Base-by-base conservation (phyloP, 768 basidiomycete genomes). In the Gymnopilus dilepis region DNA sequence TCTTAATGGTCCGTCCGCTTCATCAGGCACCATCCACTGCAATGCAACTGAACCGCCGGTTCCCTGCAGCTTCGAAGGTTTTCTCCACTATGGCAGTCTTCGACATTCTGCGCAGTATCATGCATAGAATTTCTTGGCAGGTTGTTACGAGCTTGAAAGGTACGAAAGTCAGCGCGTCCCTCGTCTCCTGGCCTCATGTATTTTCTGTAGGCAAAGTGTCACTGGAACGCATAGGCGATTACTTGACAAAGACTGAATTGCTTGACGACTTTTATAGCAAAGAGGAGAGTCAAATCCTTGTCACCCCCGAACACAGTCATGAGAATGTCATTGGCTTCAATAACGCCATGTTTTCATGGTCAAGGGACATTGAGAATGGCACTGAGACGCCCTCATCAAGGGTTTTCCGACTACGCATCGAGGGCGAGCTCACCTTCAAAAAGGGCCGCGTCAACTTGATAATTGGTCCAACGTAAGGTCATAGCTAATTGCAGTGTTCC, bases 141-240 rank as follows among this genome's bases (percentile, higher is more conserved):
- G 62, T 67, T 31, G 57, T 38, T 5, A 40, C 38, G 24, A 30
- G 47, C 19, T 66, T 43, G 70, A 76, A 71, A 86, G 82, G 56
- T 54, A 26, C n/a, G n/a, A n/a, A n/a, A n/a, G n/a, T n/a, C n/a
- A n/a, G n/a, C n/a, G n/a, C n/a, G n/a, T n/a, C n/a, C n/a, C n/a
- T n/a, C n/a, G n/a, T n/a, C n/a, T n/a, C n/a, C n/a, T n/a, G n/a
- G n/a, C 58, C 45, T 15, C 37, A 57, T 45, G 56, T 66, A n/a
- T n/a, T n/a, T n/a, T n/a, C n/a, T n/a, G n/a, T 31, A 63, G 82
- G 54, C 9, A 87, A 86, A 73, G 89, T 92, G 1, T 89, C 89
- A 1, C 67, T 92, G 15, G 83, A 85, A 58, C 84, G 91, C 65
- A 67, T 82, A 3, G 69, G 76, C 33, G 71, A 77, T 37, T 81